Conservation (phyloP, 768 basidiomycete genomes). For the Psilocybe sp. region DNA sequence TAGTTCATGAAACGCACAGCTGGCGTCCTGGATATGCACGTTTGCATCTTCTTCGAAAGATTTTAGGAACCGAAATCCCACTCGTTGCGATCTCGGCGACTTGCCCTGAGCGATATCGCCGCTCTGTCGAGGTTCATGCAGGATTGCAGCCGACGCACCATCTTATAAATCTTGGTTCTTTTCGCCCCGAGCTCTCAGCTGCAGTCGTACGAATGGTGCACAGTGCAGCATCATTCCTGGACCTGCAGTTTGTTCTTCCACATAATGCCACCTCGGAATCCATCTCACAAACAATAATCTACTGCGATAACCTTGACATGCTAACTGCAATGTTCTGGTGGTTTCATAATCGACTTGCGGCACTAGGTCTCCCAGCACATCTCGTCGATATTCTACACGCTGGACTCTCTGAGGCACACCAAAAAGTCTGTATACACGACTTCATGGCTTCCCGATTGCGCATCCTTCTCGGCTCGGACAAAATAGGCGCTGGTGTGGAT, state of each 20-base stretch:
- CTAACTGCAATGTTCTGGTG: slow-evolving; percentile 22
- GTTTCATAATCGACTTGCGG: slow-evolving; percentile 3
- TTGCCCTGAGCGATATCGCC: slow-evolving; percentile 10
- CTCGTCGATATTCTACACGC: slow-evolving; percentile 18
- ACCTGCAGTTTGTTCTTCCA: slow-evolving; percentile 17
- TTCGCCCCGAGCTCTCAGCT: slow-evolving; percentile 18
- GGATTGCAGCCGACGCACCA: slow-evolving; percentile 11
- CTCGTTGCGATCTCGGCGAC: slow-evolving; percentile 14
- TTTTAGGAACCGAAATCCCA: slow-evolving; percentile 12
- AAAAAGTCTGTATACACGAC: slow-evolving; percentile 9
- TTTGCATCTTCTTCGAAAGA: slow-evolving; percentile 8
- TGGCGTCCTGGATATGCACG: slow-evolving; percentile 14
- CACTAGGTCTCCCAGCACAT: slow-evolving; percentile 6
- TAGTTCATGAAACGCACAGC: slow-evolving; percentile 10
- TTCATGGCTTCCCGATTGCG: slow-evolving; percentile 10
- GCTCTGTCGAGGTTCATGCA: slow-evolving; percentile 9
- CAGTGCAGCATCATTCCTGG: slow-evolving; percentile 12
- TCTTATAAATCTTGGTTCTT: slow-evolving; percentile 18
- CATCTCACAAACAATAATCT: slow-evolving; percentile 12
- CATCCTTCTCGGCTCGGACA: slow-evolving; percentile 17
- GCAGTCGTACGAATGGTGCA: slow-evolving; percentile 13
- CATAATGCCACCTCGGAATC: not conserved
- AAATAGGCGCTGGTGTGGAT: slow-evolving; percentile 20
- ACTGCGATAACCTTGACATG: slow-evolving; percentile 14
- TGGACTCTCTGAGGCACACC: slow-evolving; percentile 17